A percentile compares a stretch with the other conserved stretches of the same genome.
Evolutionary conservation across 2,329 filamentous ascomycete species (phyloP).

Genomic region (Phialemonium atrogriseum): DNA sequence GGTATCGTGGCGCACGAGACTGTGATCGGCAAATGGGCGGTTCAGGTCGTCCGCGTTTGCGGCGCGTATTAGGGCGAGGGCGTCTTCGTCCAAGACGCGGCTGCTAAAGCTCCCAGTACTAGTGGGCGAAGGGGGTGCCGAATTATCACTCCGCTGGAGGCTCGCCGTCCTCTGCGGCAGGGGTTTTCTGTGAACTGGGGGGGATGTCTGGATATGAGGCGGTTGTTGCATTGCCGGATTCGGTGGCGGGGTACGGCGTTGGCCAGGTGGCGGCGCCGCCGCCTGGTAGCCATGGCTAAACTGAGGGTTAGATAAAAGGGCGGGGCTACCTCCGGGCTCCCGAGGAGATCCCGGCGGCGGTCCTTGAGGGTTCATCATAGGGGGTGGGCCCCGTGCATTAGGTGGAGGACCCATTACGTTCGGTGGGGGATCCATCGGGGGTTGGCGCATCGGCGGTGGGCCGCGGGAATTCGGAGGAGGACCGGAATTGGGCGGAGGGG

Average conservation of each 20-base stretch:
- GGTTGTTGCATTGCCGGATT: constrained; percentile 7
- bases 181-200: constrained; percentile 20
- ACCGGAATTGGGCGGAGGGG: constrained; percentile 17
- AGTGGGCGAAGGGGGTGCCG: constrained; percentile 13
- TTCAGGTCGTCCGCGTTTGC: constrained; percentile 1
- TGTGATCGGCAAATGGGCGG: too few relatives aligned
- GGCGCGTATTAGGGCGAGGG: constrained; percentile 10
- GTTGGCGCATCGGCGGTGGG: constrained; percentile 5
- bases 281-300: constrained; percentile 3
- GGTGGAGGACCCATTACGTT: constrained; percentile 1
- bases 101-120: constrained; percentile 10
- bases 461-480: constrained; percentile 19
- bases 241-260: constrained; percentile 14
- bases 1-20: constrained; percentile 26
- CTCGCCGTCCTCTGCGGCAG: constrained; percentile 18
- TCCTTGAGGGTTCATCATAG: constrained; percentile 9
- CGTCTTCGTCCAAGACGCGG: constrained; percentile 12
- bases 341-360: too few relatives aligned
- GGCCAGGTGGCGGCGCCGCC: constrained; percentile 10
- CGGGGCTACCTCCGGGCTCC: background rate
- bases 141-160: constrained; percentile 11
- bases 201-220: constrained; percentile 13
- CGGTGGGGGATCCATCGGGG: background rate
- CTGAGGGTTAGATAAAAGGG: background rate
- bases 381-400: background rate